Base-by-base conservation (phyloP, 2,329 filamentous ascomycete species). In the Aureobasidium namibiae region DNA sequence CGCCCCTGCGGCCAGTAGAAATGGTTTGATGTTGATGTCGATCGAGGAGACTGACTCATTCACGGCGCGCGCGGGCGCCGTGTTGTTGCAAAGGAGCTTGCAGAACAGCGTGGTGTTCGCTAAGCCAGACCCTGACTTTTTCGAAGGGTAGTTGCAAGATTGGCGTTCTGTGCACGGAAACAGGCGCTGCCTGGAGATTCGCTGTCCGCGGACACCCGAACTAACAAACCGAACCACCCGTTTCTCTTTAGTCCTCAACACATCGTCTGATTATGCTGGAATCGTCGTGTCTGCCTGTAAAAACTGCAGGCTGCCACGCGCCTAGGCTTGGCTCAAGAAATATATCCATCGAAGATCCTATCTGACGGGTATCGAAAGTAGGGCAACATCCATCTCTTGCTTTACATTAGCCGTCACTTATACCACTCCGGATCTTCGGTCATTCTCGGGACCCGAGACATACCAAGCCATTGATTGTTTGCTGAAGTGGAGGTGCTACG, bases 201-300 rank as follows among this genome's bases (percentile, higher is more conserved):
- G 50, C 50, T 54, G 50, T 33, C 50, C 50, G 50, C 50, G 50
- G 50, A 33, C 50, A 5, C 14, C 36, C 24, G 50, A 42, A 23
- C 16, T 34, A 53, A 16, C 49, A 53, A 18, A 18, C 7, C 41
- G 8, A n/a, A 4, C 8, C 3, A 3, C 8, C 24, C 36, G 44
- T 23, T 29, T 36, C 14, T 33, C 45, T 13, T 18, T 23, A 18
- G 10, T 42, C 3, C 11, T 16, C 14, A 16, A 23, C 29, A 31
- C 9, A 16, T 42, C 10, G 38, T 42, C 26, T 23, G 16, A 33
- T 23, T 8, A 42, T 41, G 38, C 26, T 10, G 11, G 42, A 11
- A 18, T 6, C 7, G 42, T 23, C 16, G 4, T 26, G n/a, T 21
- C 34, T 52, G 21, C 48, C 48, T 52, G 23, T 31, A 16, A 11